Percentiles rank a stretch among this genome's conserved stretches.
Conservation (phyloP, 768 basidiomycete species). For the Suillus ampliporus region DNA sequence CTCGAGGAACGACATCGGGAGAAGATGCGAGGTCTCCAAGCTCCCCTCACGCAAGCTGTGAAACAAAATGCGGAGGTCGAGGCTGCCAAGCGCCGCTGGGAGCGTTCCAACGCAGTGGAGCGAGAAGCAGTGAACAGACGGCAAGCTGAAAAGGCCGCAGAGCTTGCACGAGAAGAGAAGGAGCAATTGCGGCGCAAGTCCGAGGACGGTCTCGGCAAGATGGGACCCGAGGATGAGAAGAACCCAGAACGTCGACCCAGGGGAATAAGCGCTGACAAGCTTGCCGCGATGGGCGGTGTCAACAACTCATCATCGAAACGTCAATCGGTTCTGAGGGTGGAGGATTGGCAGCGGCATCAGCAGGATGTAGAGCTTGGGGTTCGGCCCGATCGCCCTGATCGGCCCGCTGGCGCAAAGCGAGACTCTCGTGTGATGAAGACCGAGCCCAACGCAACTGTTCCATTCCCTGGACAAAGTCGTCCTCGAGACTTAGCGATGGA, state of each 20-base stretch:
- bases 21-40: conserved; percentile 83
- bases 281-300: conserved; percentile 46
- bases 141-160: conserved; percentile 71
- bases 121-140: conserved; percentile 73
- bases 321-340: conserved; percentile 78
- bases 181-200: conserved; percentile 42
- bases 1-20: conserved; percentile 84
- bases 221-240: conserved; percentile 39
- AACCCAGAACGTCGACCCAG: conserved; percentile 47
- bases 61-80: conserved; percentile 77
- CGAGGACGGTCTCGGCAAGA: conserved; percentile 46
- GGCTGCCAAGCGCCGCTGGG: conserved; percentile 84
- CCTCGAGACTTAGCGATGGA: conserved; percentile 29
- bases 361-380: conserved; percentile 47
- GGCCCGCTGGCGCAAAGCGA: conserved; percentile 23
- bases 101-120: conserved; percentile 74
- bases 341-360: conserved; percentile 85
- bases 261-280: conserved; percentile 61
- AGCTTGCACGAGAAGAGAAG: conserved; percentile 55
- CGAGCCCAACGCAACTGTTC: conserved; percentile 30
- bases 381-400: conserved; percentile 29
- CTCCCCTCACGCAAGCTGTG: conserved; percentile 80
- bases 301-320: conserved; percentile 56
- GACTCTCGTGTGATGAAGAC: conserved; percentile 25
- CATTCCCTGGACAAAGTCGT: conserved; percentile 38